Base-by-base conservation (phyloP, 257 asterid genomes). In the Ocimum tenuiflorum region DNA sequence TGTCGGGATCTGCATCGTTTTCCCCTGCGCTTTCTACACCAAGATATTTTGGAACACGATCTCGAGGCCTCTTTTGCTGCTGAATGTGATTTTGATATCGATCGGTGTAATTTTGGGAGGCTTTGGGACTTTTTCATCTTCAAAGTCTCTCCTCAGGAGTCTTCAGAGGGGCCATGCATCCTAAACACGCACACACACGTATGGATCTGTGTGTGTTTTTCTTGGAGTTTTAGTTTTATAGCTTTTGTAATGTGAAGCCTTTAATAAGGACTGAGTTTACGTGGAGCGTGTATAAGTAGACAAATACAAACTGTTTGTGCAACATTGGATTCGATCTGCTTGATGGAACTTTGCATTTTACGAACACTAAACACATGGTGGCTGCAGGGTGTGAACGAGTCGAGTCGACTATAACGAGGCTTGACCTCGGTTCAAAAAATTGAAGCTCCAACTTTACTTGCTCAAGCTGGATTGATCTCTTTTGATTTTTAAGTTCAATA, bases 51-150 rank as follows among this genome's bases (percentile, higher is more conserved):
- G 87, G 88, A 51, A 62, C 3, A 67, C 68, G 29, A 79, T 84
- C 9, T 60, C 75, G 6, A 79, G 29, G 23, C 75, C 76, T 13
- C 14, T 41, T 42, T 23, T 86, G 75, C 15, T 79, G 23, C 58
- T 88, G 5, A 88, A 88, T 51, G 5, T 61, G 42, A 15, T 56
- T 72, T 71, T 88, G 31, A 67, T 82, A 4, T 3, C 72, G 0
- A 10, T 71, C 47, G 96, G 91, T 7, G 63, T 60, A 9, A 38
- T 81, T 73, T 68, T 88, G 39, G 96, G 87, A 51, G 80, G 73
- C 29, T 76, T 57, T 50, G 96, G 95, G 15, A 81, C 91, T 38
- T n/a, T 86, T 79, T 84, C 91, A 13, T 82, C 96, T 12, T 86
- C 82, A 2, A 79, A 58, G 60, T 63, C 86, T 56, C 85, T 88